Percentiles rank a stretch among this genome's conserved stretches.
Conservation (phyloP, 495 filamentous ascomycete genomes). For the Penicillium macrosclerotiorum region DNA sequence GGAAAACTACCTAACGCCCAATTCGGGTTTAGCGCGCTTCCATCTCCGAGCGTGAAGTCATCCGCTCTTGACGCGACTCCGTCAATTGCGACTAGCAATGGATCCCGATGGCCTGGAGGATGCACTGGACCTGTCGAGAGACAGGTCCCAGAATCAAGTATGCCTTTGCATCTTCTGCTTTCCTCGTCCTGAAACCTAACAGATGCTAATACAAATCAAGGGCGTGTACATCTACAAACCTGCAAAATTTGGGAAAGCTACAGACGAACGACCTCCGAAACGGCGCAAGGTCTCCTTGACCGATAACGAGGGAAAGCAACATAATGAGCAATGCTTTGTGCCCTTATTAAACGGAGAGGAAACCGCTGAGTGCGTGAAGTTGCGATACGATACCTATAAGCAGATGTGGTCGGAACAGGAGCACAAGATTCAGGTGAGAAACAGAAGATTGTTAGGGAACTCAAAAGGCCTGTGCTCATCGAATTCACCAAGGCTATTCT, state of each 20-base stretch:
- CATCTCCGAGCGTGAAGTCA: constrained; percentile 20
- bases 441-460: too few species aligned
- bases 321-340: constrained; percentile 46
- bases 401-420: constrained; percentile 67
- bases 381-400: constrained; percentile 63
- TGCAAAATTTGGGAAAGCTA: constrained; percentile 31
- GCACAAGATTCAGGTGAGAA: constrained; percentile 60
- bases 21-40: constrained; percentile 37
- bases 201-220: constrained; percentile 39
- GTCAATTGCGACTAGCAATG: constrained; percentile 22
- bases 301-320: constrained; percentile 17
- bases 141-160: constrained; percentile 51
- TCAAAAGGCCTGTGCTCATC: too few species aligned
- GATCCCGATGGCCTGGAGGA: constrained; percentile 30
- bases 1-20: constrained; percentile 29
- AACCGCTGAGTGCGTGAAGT: constrained; percentile 42
- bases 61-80: constrained; percentile 19
- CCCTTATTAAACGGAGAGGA: constrained; percentile 64
- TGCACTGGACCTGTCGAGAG: constrained; percentile 23
- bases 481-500: too few species aligned
- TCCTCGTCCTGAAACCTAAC: neutral
- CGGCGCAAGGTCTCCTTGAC: constrained; percentile 52
- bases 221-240: constrained; percentile 70
- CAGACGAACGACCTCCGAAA: constrained; percentile 58
- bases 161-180: neutral